Evolutionary conservation across 2,329 filamentous ascomycete genomes (phyloP).

Genomic region (Furcasterigmium sp.): DNA sequence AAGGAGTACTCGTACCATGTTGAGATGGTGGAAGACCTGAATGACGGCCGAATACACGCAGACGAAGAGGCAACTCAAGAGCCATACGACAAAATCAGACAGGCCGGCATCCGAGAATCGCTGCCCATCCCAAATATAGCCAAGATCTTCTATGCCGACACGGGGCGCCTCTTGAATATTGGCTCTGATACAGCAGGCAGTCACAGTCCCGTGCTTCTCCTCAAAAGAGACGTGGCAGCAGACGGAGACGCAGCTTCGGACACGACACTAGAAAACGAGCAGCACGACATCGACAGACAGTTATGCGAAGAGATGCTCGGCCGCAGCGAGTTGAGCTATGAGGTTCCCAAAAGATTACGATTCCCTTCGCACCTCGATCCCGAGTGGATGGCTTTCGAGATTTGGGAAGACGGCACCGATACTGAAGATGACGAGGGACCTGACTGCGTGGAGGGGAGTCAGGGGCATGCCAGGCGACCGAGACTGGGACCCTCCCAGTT

Average conservation of each 20-base stretch:
- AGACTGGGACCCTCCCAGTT: not conserved
- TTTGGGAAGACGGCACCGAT: conserved; percentile 58
- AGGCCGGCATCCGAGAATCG: conserved; percentile 44
- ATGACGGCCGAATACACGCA: conserved; percentile 51
- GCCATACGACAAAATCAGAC: conserved; percentile 33
- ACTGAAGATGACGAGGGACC: conserved; percentile 35
- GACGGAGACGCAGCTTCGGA: not conserved
- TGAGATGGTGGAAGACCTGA: conserved; percentile 74
- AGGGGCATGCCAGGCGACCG: not conserved
- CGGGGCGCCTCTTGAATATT: conserved; percentile 84
- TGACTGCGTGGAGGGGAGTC: conserved; percentile 17
- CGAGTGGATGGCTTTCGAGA: conserved; percentile 89
- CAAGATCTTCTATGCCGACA: conserved; percentile 91
- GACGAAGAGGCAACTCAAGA: conserved; percentile 20
- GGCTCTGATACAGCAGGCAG: conserved; percentile 50
- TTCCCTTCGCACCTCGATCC: conserved; percentile 74
- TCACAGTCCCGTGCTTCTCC: conserved; percentile 67
- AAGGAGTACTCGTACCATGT: conserved; percentile 71
- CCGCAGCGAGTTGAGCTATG: no score
- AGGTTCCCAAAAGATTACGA: no score
- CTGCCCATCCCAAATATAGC: conserved; percentile 60
- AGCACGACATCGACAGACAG: conserved; percentile 42
- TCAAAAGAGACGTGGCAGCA: conserved; percentile 67
- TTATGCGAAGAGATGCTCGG: conserved; percentile 29
- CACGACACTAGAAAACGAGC: conserved; percentile 21